Evolutionary conservation across 164 flowering plant species (phyloP).

Genomic region (Cinnamomum micranthum): DNA sequence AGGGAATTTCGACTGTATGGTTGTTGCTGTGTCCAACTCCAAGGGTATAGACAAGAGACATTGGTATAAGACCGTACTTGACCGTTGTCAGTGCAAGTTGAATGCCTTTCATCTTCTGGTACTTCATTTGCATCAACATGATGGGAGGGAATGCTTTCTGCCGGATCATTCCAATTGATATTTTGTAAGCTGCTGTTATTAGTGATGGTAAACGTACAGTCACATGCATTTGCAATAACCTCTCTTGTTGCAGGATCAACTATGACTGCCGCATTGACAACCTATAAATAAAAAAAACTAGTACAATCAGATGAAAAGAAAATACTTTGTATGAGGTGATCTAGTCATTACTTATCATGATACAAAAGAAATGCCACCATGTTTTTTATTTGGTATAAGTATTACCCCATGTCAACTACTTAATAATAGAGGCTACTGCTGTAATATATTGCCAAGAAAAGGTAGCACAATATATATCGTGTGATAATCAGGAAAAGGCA

Average conservation of each 20-base stretch:
- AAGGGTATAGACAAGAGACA: constrained; percentile 73
- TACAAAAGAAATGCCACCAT: neutral
- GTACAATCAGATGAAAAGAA: neutral
- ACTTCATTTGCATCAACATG: constrained; percentile 20
- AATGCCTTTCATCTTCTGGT: constrained; percentile 11
- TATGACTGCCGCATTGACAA: constrained; percentile 82
- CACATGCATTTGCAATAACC: constrained; percentile 65
- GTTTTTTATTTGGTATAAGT: neutral
- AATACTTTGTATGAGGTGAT: too few species aligned
- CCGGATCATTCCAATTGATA: constrained; percentile 7
- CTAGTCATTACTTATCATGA: neutral
- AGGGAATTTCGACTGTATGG: neutral
- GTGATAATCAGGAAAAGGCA: neutral
- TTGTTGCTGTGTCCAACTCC: constrained; percentile 50
- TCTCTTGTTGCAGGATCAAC: constrained; percentile 71
- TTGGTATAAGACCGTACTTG: constrained; percentile 15
- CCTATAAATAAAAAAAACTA: constrained; percentile 25
- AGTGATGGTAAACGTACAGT: constrained; percentile 30
- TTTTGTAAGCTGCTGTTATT: constrained; percentile 13
- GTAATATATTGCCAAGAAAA: neutral
- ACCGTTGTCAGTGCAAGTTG: constrained; percentile 16
- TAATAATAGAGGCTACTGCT: neutral
- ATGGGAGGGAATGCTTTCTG: constrained; percentile 11
- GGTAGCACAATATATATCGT: neutral
- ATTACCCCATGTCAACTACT: neutral